phyloP scores from a whole-genome alignment of 164 flowering plant genomes.

The Paratinospora sagittata region DNA sequence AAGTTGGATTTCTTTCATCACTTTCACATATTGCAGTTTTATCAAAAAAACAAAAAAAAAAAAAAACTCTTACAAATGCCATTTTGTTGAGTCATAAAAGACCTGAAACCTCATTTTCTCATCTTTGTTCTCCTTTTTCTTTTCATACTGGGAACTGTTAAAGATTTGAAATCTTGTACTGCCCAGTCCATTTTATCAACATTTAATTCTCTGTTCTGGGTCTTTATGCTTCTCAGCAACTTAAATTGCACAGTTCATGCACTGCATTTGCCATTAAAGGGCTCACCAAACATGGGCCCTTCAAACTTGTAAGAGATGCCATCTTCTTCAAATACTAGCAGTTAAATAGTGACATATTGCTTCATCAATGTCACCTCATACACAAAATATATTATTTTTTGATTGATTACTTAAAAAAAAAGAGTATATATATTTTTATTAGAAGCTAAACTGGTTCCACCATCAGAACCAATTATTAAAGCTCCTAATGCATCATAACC shows the following conservation, averaged over 20 bases:
- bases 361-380: too few species aligned
- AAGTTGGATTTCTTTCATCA: conserved; percentile 7
- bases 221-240: background rate
- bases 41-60: too few species aligned
- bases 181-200: background rate
- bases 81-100: too few species aligned
- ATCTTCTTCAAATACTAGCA: too few species aligned
- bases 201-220: background rate
- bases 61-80: too few species aligned
- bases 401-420: too few species aligned
- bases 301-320: too few species aligned
- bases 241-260: background rate
- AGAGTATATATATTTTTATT: too few species aligned
- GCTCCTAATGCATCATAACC: background rate
- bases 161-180: background rate
- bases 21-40: background rate
- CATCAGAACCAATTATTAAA: background rate
- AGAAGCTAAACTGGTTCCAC: background rate
- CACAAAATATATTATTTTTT: background rate
- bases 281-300: background rate
- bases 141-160: background rate
- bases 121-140: background rate
- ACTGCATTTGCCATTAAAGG: background rate
- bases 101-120: background rate
- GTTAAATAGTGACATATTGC: too few species aligned